Conservation (phyloP, 805 yeast genomes). For the Nakazawaea wyomingensis region DNA sequence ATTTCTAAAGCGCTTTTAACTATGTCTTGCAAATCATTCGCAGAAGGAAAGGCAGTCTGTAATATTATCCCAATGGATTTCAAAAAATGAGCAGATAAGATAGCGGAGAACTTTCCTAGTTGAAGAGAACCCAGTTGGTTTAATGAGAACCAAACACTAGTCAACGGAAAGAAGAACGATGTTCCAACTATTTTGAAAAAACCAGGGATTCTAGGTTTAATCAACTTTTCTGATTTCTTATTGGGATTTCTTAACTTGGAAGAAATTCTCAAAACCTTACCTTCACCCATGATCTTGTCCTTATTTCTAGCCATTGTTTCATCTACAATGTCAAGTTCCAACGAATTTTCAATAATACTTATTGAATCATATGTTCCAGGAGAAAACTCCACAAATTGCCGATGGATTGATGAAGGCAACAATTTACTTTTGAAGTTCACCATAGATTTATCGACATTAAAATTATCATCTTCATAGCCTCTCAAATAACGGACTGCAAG, state of each 20-base stretch:
- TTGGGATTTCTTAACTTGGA: slow-evolving; percentile 22
- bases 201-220: slow-evolving; percentile 23
- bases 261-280: slow-evolving; percentile 40
- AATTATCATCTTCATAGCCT: slow-evolving; percentile 35
- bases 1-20: slow-evolving; percentile 43
- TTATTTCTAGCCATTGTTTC: slow-evolving; percentile 28
- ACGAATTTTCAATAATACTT: background rate
- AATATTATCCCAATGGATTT: slow-evolving; percentile 53
- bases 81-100: slow-evolving; percentile 53
- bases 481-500: slow-evolving; percentile 69
- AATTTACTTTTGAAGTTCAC: slow-evolving; percentile 30
- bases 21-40: slow-evolving; percentile 50
- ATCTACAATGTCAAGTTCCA: background rate
- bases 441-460: slow-evolving; percentile 30
- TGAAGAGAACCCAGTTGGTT: slow-evolving; percentile 37
- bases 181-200: slow-evolving; percentile 41
- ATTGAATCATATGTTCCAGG: slow-evolving; percentile 12
- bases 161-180: slow-evolving; percentile 49
- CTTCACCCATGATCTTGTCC: slow-evolving; percentile 28
- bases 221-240: slow-evolving; percentile 1
- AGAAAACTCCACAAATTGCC: slow-evolving; percentile 29
- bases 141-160: slow-evolving; percentile 38
- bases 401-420: slow-evolving; percentile 45
- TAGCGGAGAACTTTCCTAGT: slow-evolving; percentile 48
- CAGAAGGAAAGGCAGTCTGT: slow-evolving; percentile 53